phyloP scores from a whole-genome alignment of 768 basidiomycete species.

The Mycena latifolia region DNA sequence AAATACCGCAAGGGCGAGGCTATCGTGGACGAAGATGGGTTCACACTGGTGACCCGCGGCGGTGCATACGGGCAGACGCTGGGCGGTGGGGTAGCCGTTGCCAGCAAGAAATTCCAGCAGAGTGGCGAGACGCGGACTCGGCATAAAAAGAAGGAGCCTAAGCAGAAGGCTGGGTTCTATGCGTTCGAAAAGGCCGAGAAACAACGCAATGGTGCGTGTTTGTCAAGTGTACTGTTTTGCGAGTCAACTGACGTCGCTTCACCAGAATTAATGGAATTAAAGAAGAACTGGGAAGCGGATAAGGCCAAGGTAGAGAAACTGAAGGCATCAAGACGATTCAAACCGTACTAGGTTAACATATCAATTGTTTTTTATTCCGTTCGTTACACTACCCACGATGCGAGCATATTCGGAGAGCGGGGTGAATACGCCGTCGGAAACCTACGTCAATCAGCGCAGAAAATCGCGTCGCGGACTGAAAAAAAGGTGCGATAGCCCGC shows the following conservation, averaged over 20 bases:
- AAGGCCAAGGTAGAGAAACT: slow-evolving; percentile 86
- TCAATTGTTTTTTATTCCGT: neutral
- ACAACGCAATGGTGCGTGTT: slow-evolving; percentile 79
- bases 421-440: slow-evolving; percentile 1
- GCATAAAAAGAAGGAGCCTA: slow-evolving; percentile 67
- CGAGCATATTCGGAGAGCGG: slow-evolving; percentile 6
- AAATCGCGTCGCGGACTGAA: too few species aligned
- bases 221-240: slow-evolving; percentile 17
- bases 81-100: slow-evolving; percentile 79
- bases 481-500: too few species aligned
- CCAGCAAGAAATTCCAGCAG: slow-evolving; percentile 77
- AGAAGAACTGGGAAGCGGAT: slow-evolving; percentile 89
- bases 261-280: slow-evolving; percentile 80
- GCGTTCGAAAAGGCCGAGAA: slow-evolving; percentile 92
- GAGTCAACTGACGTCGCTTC: slow-evolving; percentile 12
- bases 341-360: slow-evolving; percentile 76
- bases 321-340: slow-evolving; percentile 85
- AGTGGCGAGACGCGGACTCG: slow-evolving; percentile 63
- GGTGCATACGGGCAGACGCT: slow-evolving; percentile 91
- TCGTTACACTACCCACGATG: slow-evolving; percentile 1
- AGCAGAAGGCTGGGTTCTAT: slow-evolving; percentile 86
- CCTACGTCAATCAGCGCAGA: neutral
- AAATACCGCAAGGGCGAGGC: slow-evolving; percentile 87
- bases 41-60: slow-evolving; percentile 93
- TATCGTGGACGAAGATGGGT: slow-evolving; percentile 94